These are phyloP conservation scores for Mucor sp. DNA, from an alignment of 371 early-diverging fungal genomes.

Conservation along the genomic window DNA sequence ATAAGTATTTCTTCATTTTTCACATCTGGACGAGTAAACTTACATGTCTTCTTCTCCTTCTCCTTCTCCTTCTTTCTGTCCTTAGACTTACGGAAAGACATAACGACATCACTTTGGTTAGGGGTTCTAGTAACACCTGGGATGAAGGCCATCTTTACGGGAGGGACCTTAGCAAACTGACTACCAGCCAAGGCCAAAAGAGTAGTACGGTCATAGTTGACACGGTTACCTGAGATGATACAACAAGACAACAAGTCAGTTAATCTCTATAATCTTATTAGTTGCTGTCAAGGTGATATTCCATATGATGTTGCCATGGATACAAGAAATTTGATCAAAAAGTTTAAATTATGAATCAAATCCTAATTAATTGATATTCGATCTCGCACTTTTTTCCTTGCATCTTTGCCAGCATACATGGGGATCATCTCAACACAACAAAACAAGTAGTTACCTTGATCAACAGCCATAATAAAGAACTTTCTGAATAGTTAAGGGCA, in stretches of 20 bases:
- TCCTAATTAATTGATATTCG: not conserved
- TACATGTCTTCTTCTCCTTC: conserved; percentile 50
- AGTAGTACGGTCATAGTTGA: conserved; percentile 67
- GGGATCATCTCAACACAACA: not conserved
- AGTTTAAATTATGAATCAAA: not conserved
- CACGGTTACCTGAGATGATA: conserved; percentile 41
- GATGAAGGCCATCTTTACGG: conserved; percentile 61
- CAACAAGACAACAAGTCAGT: not conserved
- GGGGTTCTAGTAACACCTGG: conserved; percentile 64
- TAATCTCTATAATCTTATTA: not conserved
- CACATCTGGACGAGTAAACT: conserved; percentile 6
- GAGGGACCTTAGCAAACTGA: conserved; percentile 64
- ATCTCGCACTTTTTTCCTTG: not conserved
- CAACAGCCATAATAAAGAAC: conserved; percentile 25
- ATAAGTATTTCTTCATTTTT: not conserved
- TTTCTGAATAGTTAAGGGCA: conserved; percentile 13
- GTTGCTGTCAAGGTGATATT: not conserved
- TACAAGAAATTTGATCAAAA: not conserved
- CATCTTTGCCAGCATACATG: not conserved
- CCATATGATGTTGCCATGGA: not conserved
- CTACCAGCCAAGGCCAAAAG: conserved; percentile 68
- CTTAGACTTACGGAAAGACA: conserved; percentile 35
- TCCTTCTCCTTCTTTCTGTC: conserved; percentile 47
- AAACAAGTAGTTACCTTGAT: conserved; percentile 13
- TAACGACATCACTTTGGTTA: conserved; percentile 31